Base-by-base conservation (phyloP, 148 eudicot genomes). In the Vaccinium macrocarpon region DNA sequence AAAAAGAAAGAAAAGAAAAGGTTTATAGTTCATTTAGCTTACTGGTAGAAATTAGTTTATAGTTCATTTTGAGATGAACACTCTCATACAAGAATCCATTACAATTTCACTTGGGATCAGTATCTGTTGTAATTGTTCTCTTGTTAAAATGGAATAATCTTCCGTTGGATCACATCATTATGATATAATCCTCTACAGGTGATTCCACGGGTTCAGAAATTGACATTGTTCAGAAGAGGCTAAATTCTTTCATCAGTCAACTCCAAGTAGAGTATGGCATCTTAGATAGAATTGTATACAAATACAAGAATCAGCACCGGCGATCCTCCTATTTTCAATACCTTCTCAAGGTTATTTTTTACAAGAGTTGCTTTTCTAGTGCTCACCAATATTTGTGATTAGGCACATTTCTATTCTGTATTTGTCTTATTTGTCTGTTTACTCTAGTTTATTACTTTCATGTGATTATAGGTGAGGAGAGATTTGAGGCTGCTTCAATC, bases 301-400 rank as follows among this genome's bases (percentile, higher is more conserved):
- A 97, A 87, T 92, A 95, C 90, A 95, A 97, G 87, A 97, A 97
- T 88, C 99, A 97, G 90, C 99, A 97, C 75, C 88, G 99, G 12
- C 91, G 99, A 66, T 84, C 90, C 83, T 91, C 92, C 21, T 95
- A 97, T 84, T 97, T 97, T 81, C 97, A 93, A 81, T 92, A 88
- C 87, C 90, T 97, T 83, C 79, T 91, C 11, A 97, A 93, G 99
- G 99, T 96, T 76, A 68, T 38, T 5, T 38, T 52, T 16, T 73
- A 53, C 8, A 12, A 13, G 38, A 13, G 42, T 78, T 79, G 8
- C 0, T 35, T 57, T 57, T 64, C 27, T 23, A 27, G 76, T 9
- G 14, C 15, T 14, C 15, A 55, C 29, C 48, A 46, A 42, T 52
- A 21, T 14, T 18, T 23, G 16, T 14, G 21, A 16, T 6, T 29